phyloP scores from a whole-genome alignment of 1,284 basidiomycete genomes.

The Tilletia indica region DNA sequence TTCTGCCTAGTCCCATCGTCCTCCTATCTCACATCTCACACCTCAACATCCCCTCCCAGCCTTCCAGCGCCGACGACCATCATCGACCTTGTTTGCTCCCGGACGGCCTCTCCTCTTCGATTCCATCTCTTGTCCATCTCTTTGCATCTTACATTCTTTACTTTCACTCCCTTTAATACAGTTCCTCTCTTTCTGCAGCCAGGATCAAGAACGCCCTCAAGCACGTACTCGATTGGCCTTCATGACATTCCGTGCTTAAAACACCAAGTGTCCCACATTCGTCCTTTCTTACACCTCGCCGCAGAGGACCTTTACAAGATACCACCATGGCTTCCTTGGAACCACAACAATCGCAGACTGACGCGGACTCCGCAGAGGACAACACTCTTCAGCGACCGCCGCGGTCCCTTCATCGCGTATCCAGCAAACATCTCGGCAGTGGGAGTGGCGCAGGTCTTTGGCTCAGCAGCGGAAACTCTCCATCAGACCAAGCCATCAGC shows the following conservation, averaged over 20 bases:
- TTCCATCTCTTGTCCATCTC: no score
- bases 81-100: neutral
- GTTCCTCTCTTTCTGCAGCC: no score
- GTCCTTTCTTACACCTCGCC: neutral
- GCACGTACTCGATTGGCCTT: no score
- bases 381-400: neutral
- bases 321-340: neutral
- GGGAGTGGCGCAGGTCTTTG: slow-evolving; percentile 11
- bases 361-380: neutral
- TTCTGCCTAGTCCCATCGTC: neutral
- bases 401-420: neutral
- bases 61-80: neutral
- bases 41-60: neutral
- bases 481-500: neutral
- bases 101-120: no score
- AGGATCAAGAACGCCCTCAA: no score
- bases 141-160: no score
- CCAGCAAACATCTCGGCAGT: slow-evolving; percentile 16
- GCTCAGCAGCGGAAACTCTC: neutral
- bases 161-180: no score
- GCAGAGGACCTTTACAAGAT: neutral
- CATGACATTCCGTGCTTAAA: no score
- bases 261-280: neutral
- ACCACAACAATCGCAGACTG: neutral
- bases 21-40: neutral